Base-by-base conservation (phyloP, 352 stramenopile species). In the Sclerospora graminicola region DNA sequence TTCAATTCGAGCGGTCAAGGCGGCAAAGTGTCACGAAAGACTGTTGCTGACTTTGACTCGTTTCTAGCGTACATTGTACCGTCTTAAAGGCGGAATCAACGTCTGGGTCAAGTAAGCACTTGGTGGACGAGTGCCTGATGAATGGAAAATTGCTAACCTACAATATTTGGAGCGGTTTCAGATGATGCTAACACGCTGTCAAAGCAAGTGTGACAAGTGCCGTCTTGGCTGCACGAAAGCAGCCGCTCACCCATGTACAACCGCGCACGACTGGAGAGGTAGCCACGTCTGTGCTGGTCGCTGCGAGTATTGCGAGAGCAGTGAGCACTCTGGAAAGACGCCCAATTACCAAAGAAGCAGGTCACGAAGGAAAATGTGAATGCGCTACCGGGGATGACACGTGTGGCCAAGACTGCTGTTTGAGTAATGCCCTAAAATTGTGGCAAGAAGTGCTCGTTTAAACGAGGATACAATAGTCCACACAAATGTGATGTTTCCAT, bases 201-300 rank as follows among this genome's bases (percentile, higher is more conserved):
- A n/a, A n/a, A n/a, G n/a, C n/a, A n/a, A n/a, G n/a, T n/a, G n/a
- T n/a, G n/a, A n/a, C n/a, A n/a, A n/a, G n/a, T n/a, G n/a, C n/a
- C n/a, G n/a, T n/a, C n/a, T n/a, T n/a, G n/a, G n/a, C n/a, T n/a
- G 79, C 19, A 73, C 87, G 68, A 66, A 84, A 26, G 51, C 60
- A 16, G 64, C 63, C 5, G 30, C 56, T 7, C 75, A 88, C 41
- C 19, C 48, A 0, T 38, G 48, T 1, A 48, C 41, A 13, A 43
- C 21, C 0, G 15, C 14, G 0, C 79, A 90, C 38, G 50, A 84
- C 30, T 90, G 79, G 38, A 57, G 54, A 11, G 75, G 56, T 0
- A 71, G 34, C 24, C 79, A 88, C 39, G 27, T 44, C 1, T 87
- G 79, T 28, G 24, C 44, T n/a, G n/a, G n/a, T n/a, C n/a, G n/a